Percentiles rank a stretch among this genome's conserved stretches.
phyloP scores from a whole-genome alignment of 2,329 filamentous ascomycete genomes.

The Beauveria medogensis region DNA sequence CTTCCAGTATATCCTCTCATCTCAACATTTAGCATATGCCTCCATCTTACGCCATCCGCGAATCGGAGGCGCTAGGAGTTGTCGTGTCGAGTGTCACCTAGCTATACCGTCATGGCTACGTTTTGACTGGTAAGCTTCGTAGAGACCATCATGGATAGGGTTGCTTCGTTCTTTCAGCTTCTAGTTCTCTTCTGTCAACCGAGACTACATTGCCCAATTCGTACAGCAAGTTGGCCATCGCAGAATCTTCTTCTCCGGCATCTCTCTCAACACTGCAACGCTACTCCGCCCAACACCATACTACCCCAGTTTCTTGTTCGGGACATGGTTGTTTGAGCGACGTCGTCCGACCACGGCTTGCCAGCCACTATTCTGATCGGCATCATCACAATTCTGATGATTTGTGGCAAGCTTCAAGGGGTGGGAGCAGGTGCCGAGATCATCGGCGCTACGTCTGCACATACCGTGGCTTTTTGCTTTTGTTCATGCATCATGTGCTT shows the following conservation, averaged over 20 bases:
- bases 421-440: conserved; percentile 1
- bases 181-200: background rate
- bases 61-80: no score
- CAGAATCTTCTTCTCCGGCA: background rate
- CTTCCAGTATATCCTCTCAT: background rate
- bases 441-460: background rate
- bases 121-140: background rate
- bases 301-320: conserved; percentile 1
- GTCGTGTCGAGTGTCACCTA: background rate
- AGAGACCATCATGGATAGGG: background rate
- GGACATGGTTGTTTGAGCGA: background rate
- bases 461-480: background rate
- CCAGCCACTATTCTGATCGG: background rate
- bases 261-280: background rate
- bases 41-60: background rate
- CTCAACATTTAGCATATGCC: background rate
- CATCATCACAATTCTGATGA: background rate
- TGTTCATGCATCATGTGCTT: conserved; percentile 6
- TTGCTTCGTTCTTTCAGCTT: background rate
- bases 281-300: background rate
- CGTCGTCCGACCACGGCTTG: background rate
- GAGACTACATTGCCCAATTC: background rate
- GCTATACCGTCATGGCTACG: background rate
- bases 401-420: background rate
- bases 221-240: background rate